A percentile compares a stretch with the other conserved stretches of the same genome.
Conservation (phyloP, 2,329 filamentous ascomycete species). For the Fusarium sp. region DNA sequence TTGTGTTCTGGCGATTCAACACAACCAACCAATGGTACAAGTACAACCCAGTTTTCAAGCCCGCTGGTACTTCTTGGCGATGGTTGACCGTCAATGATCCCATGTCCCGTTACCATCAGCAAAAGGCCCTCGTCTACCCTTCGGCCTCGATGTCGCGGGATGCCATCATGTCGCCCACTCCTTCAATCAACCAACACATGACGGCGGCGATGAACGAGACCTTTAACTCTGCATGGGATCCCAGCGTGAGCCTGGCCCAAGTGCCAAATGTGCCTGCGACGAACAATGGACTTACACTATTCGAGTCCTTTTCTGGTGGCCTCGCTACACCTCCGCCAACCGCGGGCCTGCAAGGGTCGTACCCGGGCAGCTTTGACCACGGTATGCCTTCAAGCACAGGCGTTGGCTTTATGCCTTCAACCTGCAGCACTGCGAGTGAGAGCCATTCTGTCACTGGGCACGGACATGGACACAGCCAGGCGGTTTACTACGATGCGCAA, state of each 20-base stretch:
- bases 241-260: constrained; percentile 50
- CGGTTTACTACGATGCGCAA: constrained; percentile 52
- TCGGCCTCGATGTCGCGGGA: constrained; percentile 54
- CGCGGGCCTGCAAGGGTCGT: constrained; percentile 62
- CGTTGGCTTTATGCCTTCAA: constrained; percentile 50
- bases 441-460: constrained; percentile 39
- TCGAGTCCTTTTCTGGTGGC: constrained; percentile 65
- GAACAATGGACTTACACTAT: constrained; percentile 55
- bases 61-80: constrained; percentile 69
- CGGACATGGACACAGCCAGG: constrained; percentile 45
- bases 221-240: constrained; percentile 63
- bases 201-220: constrained; percentile 69
- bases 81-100: constrained; percentile 72
- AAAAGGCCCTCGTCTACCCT: constrained; percentile 58
- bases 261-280: constrained; percentile 52
- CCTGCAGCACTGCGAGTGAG: constrained; percentile 46
- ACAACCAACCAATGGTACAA: constrained; percentile 65
- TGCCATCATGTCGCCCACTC: constrained; percentile 66
- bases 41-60: constrained; percentile 62
- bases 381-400: constrained; percentile 48
- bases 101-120: constrained; percentile 69
- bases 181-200: constrained; percentile 63
- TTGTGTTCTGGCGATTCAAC: constrained; percentile 74
- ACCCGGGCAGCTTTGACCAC: constrained; percentile 60
- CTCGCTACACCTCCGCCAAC: constrained; percentile 69